Evolutionary conservation across 176 grass and related monocot species (phyloP).

Genomic region (Puya raimondii): DNA sequence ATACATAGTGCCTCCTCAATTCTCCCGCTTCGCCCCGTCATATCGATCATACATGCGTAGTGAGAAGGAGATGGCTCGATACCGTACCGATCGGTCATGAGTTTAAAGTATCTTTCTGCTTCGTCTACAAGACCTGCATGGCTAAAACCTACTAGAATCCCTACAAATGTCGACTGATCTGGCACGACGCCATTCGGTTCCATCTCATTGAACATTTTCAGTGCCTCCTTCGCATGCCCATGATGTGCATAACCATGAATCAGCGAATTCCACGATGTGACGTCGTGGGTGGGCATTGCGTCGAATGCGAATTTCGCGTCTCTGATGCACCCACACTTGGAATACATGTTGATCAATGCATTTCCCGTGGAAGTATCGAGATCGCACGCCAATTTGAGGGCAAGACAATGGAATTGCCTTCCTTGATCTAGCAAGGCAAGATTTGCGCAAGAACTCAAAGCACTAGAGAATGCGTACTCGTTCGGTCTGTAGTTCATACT

Average conservation of each 20-base stretch:
- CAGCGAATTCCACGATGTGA: conserved; percentile 66
- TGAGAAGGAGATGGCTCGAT: conserved; percentile 29
- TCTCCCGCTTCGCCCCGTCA: conserved; percentile 56
- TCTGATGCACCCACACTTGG: conserved; percentile 51
- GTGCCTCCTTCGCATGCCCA: conserved; percentile 25
- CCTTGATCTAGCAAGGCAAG: conserved; percentile 60
- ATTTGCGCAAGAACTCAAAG: conserved; percentile 59
- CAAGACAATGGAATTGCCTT: conserved; percentile 52
- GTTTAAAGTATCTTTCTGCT: conserved; percentile 44
- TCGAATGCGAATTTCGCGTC: conserved; percentile 41
- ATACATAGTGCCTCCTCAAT: conserved; percentile 38
- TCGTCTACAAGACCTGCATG: conserved; percentile 51
- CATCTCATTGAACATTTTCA: conserved; percentile 38
- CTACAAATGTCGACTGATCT: conserved; percentile 46
- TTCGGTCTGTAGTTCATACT: conserved; percentile 42
- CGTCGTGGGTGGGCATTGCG: conserved; percentile 30
- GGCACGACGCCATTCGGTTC: conserved; percentile 20
- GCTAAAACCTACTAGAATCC: conserved; percentile 45
- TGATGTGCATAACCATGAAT: conserved; percentile 67
- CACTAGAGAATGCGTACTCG: conserved; percentile 60
- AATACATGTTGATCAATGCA: conserved; percentile 63
- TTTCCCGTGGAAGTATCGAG: conserved; percentile 43
- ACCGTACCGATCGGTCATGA: conserved; percentile 25
- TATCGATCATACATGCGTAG: conserved; percentile 59
- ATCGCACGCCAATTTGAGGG: conserved; percentile 58